phyloP scores from a whole-genome alignment of 805 yeast genomes.

The Candida krabiensis region DNA sequence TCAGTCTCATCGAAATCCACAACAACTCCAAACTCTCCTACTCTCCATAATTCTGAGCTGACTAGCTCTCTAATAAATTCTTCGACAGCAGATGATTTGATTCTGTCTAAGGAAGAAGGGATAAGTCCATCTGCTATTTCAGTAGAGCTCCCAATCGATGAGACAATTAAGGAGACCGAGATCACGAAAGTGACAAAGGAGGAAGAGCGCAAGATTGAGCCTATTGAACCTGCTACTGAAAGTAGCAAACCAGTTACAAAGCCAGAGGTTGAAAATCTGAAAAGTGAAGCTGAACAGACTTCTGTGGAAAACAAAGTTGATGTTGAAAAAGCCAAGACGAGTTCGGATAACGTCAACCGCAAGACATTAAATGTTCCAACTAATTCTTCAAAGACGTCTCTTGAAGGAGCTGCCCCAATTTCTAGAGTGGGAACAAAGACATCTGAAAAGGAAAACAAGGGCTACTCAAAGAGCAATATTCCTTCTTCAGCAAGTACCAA shows the following conservation, averaged over 20 bases:
- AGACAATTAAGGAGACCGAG: background rate
- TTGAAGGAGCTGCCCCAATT: background rate
- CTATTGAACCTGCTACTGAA: background rate
- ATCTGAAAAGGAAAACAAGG: slow-evolving; percentile 26
- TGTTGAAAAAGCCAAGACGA: background rate
- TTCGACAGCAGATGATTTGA: background rate
- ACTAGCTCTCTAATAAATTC: background rate
- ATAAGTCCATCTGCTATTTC: background rate
- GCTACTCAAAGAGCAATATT: slow-evolving; percentile 18
- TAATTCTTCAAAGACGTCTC: background rate
- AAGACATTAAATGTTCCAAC: background rate
- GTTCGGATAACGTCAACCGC: too few relatives aligned
- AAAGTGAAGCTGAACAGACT: background rate
- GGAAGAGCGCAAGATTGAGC: background rate
- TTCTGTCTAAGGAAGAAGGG: background rate
- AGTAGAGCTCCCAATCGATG: background rate
- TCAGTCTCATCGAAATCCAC: slow-evolving; percentile 24
- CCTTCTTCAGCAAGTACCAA: slow-evolving; percentile 16
- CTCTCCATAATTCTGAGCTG: slow-evolving; percentile 4
- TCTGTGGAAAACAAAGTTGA: background rate
- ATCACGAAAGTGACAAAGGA: background rate
- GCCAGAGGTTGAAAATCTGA: background rate
- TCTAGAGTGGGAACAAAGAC: slow-evolving; percentile 6
- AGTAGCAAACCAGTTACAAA: background rate
- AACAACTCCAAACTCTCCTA: slow-evolving; percentile 20